phyloP scores from a whole-genome alignment of 2,329 filamentous ascomycete species.

The Monosporascus ibericus region DNA sequence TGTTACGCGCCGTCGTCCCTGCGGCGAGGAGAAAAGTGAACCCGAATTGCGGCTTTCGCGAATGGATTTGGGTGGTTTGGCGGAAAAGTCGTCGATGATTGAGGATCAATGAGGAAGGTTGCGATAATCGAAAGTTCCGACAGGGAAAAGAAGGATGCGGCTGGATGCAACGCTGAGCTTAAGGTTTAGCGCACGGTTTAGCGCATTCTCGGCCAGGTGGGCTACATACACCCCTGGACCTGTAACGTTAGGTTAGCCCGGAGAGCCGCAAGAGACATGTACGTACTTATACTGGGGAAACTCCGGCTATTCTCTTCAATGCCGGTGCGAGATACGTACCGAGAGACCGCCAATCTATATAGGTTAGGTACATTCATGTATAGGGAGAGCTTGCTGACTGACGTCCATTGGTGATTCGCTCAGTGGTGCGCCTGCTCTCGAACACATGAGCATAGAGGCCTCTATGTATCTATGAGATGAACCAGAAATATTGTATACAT shows the following conservation, averaged over 20 bases:
- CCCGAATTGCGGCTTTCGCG: too few species aligned
- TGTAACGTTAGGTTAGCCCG: too few species aligned
- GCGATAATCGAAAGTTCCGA: not conserved
- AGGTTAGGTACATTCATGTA: not conserved
- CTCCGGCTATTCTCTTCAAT: slow-evolving; percentile 2
- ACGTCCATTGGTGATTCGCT: not conserved
- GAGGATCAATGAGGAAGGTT: too few species aligned
- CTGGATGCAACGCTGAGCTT: not conserved
- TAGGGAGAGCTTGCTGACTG: not conserved
- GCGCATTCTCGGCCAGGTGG: not conserved
- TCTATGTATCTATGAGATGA: not conserved
- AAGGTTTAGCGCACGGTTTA: not conserved
- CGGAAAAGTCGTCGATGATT: not conserved
- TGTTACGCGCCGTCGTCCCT: too few species aligned
- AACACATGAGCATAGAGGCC: not conserved
- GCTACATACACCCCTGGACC: not conserved
- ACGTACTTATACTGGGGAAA: slow-evolving; percentile 3
- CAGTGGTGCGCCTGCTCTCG: not conserved
- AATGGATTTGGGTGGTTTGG: not conserved
- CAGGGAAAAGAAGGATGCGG: not conserved
- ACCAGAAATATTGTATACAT: not conserved
- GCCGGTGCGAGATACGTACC: not conserved
- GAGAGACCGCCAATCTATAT: too few species aligned
- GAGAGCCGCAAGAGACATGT: not conserved
- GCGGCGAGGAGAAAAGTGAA: too few species aligned